Evolutionary conservation across 495 filamentous ascomycete genomes (phyloP), one percentile per base, ranked within the genome.

Genomic region (Penicillium bialowiezense): DNA sequence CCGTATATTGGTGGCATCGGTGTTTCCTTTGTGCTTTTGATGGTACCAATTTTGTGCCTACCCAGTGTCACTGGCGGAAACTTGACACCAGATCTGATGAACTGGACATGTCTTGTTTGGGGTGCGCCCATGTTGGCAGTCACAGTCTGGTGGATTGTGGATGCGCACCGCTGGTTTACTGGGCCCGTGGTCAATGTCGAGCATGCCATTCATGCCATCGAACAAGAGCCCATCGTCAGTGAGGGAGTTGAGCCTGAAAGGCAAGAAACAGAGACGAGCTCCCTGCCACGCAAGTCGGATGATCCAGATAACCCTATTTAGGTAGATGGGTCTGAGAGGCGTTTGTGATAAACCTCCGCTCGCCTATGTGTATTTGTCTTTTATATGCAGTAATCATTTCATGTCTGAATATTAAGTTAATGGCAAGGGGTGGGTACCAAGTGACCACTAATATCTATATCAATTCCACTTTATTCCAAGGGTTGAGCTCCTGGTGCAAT

Each of bases 101-200:
- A 89, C 51, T 90, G 86, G 86, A 91, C 87, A 4, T 76, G 73
- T 60, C 73, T 89, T 28, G 87, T 90, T 24, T 91, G 86, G 60
- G 87, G 84, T n/a, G 82, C 59, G 13, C 82, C 83, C 10, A 86
- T 86, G 83, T 31, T 82, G 7, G 64, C 75, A 4, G 76, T 87
- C 8, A 58, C 76, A 5, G 64, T 88, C 39, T 90, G 86, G 85
- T 91, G 85, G 78, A 64, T 84, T 54, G 70, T 89, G 26, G 80
- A 80, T 60, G 87, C 87, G 4, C 74, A 71, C 18, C 82, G 81
- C 52, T 90, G 87, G 87, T 91, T 91, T 65, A 86, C 81, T 51
- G 87, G 87, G 0, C 87, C 87, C 0, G 86, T 86, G 65, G 75
- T 80, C 23, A 76, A 76, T 62, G 60, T 75, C 8, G 69, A 74